Evolutionary conservation across 2,329 filamentous ascomycete genomes (phyloP).

Genomic region (Polychaeton citri): DNA sequence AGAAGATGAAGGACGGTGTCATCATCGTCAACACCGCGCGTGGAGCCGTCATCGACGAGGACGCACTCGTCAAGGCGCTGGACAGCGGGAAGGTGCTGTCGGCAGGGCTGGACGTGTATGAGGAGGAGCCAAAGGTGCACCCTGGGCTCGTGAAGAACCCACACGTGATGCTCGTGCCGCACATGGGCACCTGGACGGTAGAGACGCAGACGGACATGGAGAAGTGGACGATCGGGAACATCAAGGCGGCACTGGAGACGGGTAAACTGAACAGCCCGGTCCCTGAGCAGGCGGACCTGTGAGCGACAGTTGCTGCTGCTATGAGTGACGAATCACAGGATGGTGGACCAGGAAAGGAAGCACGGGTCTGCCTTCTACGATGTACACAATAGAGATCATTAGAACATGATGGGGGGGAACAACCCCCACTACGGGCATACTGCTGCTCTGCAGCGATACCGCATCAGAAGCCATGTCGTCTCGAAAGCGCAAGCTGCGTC

Average conservation of each 20-base stretch:
- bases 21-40: constrained; percentile 74
- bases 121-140: constrained; percentile 66
- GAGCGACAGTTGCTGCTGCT: too few species aligned
- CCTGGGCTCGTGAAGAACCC: constrained; percentile 57
- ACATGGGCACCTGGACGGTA: constrained; percentile 74
- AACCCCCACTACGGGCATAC: too few species aligned
- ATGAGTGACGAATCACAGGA: too few species aligned
- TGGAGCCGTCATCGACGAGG: constrained; percentile 71
- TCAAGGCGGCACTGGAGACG: constrained; percentile 47
- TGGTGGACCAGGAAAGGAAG: too few species aligned
- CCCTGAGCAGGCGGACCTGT: constrained; percentile 50
- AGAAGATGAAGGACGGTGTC: constrained; percentile 63
- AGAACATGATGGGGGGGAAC: too few species aligned
- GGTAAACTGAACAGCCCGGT: constrained; percentile 56
- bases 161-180: constrained; percentile 62
- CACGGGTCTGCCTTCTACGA: too few species aligned
- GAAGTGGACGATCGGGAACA: constrained; percentile 59
- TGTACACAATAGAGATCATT: too few species aligned
- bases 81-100: constrained; percentile 55
- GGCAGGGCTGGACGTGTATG: constrained; percentile 68
- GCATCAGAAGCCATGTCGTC: too few species aligned
- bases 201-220: constrained; percentile 57
- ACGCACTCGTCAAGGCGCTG: constrained; percentile 61
- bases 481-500: too few species aligned
- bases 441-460: too few species aligned